Evolutionary conservation across 441 rosid species (phyloP), one percentile per base, ranked within the genome.

Genomic region (Gossypium davidsonii): DNA sequence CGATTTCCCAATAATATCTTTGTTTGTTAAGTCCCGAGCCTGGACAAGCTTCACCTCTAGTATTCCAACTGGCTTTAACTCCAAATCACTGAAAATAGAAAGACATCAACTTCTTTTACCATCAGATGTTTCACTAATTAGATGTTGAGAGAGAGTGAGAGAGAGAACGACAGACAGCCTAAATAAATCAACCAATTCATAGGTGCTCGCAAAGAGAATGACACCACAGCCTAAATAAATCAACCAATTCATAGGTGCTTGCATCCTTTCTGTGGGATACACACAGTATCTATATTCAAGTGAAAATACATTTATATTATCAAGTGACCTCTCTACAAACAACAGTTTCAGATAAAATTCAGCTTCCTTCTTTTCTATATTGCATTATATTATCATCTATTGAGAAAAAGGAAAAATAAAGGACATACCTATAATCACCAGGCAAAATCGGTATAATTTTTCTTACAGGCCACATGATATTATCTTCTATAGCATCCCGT

Each of bases 21-120:
- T 93, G 79, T 91, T 91, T 39, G 86, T 83, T 77, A 91, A 80
- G 59, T 87, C 92, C 77, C 87, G 89, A 6, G 93, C 99, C 82
- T 90, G 99, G 76, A 95, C 90, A 74, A 95, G 97, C 87, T 91
- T 95, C 85, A 91, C 99, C 72, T 95, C 98, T 82, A 95, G 80
- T 48, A 75, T 86, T 73, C 99, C 99, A 55, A 85, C 93, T 20
- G 99, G 97, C 84, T 95, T 95, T 74, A 91, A 77, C 84, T 90
- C 97, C 78, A 95, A 83, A 78, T 88, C 91, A 79, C 99, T 95
- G 74, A 34, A 75, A 65, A 71, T 70, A 67, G 46, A 79, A 70
- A 74, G 73, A 67, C 8, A 74, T 58, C 37, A 65, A 26, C 75
- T 51, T 46, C 57, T 59, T 42, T 25, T 4, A 55, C 3, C 15